Evolutionary conservation across 176 grass and related monocot genomes (phyloP), one percentile per base, ranked within the genome.

Genomic region (Oryza meyeriana): DNA sequence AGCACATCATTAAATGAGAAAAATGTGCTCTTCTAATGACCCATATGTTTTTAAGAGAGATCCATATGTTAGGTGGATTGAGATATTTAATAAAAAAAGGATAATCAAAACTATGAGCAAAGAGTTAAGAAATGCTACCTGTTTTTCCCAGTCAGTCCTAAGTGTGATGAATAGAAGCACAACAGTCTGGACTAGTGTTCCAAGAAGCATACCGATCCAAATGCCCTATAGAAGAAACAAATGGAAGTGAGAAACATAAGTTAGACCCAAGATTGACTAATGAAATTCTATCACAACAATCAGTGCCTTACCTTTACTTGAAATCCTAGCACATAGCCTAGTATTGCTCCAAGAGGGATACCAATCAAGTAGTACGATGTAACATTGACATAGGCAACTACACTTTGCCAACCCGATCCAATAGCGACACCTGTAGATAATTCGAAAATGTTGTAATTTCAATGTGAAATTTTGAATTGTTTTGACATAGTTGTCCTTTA

Each of bases 121-220:
- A 61, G 5, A 38, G 66, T 58, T 41, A 52, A 69, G 42, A 33
- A 45, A 44, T 14, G 6, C 38, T 1, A 98, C 92, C 92, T 98
- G 85, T 70, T 90, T 90, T 31, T 91, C 69, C 96, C 90, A 98
- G 73, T 95, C 85, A 5, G 88, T 91, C 71, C 25, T 83, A 18
- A 76, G 11, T 47, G 96, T 95, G 71, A 98, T 91, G 61, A 78
- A 38, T 8, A 95, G 1, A 59, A 98, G 90, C 36, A 98, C 85
- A 31, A 88, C 8, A 10, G 88, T 95, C 42, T 98, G 90, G 22
- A 91, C 93, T 2, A 86, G 61, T 71, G 92, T 93, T 38, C 93
- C 96, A 1, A 95, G 12, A 64, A 98, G 57, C 96, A 98, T 98
- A 42, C 89, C 93, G 12, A 93, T 86, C 96, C 96, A 98, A 82